phyloP scores from a whole-genome alignment of 2,329 filamentous ascomycete species.

The Trichoderma sp. region DNA sequence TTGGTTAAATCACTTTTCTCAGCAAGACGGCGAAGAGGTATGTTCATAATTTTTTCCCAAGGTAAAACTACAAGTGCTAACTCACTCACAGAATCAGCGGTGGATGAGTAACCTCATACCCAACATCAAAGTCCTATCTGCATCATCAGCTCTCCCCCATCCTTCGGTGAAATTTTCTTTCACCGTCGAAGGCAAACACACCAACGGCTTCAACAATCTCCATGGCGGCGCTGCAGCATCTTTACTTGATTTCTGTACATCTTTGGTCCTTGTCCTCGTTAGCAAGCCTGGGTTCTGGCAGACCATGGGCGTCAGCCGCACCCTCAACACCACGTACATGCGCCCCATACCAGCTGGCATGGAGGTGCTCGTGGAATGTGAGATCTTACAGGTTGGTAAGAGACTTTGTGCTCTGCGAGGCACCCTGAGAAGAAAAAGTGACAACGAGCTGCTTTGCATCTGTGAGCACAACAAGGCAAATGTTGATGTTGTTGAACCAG shows the following conservation, averaged over 20 bases:
- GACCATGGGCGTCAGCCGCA: slow-evolving; percentile 62
- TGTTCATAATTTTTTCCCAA: not conserved
- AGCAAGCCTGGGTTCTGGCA: slow-evolving; percentile 60
- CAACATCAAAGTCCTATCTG: slow-evolving; percentile 41
- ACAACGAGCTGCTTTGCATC: slow-evolving; percentile 52
- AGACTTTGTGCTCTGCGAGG: slow-evolving; percentile 53
- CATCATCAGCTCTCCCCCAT: slow-evolving; percentile 35
- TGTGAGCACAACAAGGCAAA: slow-evolving; percentile 67
- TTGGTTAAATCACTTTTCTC: slow-evolving; percentile 29
- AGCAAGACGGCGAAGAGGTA: not conserved
- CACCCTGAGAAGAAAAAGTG: slow-evolving; percentile 52
- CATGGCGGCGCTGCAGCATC: slow-evolving; percentile 65
- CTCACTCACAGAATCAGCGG: slow-evolving; percentile 34
- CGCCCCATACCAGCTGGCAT: slow-evolving; percentile 56
- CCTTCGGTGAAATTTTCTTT: slow-evolving; percentile 46
- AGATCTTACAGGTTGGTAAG: slow-evolving; percentile 57
- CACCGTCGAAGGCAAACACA: slow-evolving; percentile 50
- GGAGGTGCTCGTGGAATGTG: slow-evolving; percentile 53
- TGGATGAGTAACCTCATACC: slow-evolving; percentile 46
- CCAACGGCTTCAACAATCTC: slow-evolving; percentile 54
- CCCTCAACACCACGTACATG: slow-evolving; percentile 65
- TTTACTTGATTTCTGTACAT: slow-evolving; percentile 66
- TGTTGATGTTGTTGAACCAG: slow-evolving; percentile 55
- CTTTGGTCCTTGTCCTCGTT: slow-evolving; percentile 55
- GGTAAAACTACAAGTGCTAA: not conserved